Evolutionary conservation across 2,329 filamentous ascomycete genomes (phyloP), one percentile per base, ranked within the genome.

Genomic region (Botryotinia convoluta): DNA sequence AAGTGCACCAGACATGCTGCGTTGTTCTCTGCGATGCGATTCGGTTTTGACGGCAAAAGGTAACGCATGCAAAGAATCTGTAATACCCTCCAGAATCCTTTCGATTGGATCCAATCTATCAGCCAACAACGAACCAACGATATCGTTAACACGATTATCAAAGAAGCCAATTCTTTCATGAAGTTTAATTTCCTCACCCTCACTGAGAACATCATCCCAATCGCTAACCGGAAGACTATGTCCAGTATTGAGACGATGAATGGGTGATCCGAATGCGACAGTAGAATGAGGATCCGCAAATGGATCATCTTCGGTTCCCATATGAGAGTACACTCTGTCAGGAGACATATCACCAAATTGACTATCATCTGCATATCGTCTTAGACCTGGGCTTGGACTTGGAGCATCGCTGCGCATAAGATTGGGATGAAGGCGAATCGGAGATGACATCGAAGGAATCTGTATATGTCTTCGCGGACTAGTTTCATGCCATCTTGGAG

Each of bases 151-250:
- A 79, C 93, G 94, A 64, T 90, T 91, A 79, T 98, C 94, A 79
- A 98, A 98, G 86, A 97, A 98, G 64, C 90, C 88, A 76, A 93
- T 93, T 65, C 94, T 90, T 71, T 91, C 90, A 76, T 93, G 90
- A 72, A 98, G 85, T 82, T 97, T 97, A 69, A 90, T 89, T 74
- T 97, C 93, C 79, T 97, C 93, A 48, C 92, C 91, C 29, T 93
- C 93, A 16, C 92, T 92, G 75, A 98, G 91, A 64, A 92, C 90
- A 80, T 92, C 92, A 79, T 97, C 94, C 96, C 96, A 99, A 81
- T 98, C 95, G 80, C 95, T 98, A 74, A 90, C 88, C 37, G 91
- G 90, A 26, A 91, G 85, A 75, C 89, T 90, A 42, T 88, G 87
- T 48, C 86, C 87, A 74, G 86, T 87, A 77, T 91, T 89, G 72